Conservation (phyloP, 768 basidiomycete species). For the Boletus fagicola region DNA sequence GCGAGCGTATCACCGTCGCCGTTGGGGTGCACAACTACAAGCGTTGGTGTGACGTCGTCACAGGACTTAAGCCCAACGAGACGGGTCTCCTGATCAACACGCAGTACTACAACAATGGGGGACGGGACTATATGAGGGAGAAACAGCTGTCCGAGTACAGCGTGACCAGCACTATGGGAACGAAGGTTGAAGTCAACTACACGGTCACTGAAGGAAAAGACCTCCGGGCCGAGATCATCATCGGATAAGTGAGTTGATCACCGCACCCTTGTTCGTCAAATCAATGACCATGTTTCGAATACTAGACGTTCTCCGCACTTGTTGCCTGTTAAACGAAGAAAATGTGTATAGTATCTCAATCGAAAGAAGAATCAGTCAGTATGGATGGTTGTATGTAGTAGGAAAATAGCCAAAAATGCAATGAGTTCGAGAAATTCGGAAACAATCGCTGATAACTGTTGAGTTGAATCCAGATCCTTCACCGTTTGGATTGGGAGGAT, state of each 20-base stretch:
- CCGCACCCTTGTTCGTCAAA: not conserved
- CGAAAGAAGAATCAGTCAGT: not conserved
- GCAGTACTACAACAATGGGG: slow-evolving; percentile 26
- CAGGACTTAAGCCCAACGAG: slow-evolving; percentile 26
- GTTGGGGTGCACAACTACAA: slow-evolving; percentile 41
- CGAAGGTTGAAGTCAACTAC: not conserved
- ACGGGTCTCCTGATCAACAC: slow-evolving; percentile 29
- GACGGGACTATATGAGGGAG: not conserved
- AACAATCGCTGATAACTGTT: not conserved
- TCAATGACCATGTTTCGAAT: not conserved
- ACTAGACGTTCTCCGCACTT: not conserved
- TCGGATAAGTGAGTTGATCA: slow-evolving; percentile 2
- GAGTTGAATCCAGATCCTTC: too few relatives aligned
- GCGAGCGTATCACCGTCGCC: slow-evolving; percentile 34
- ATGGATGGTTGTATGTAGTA: not conserved
- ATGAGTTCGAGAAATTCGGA: not conserved
- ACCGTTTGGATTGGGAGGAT: too few relatives aligned
- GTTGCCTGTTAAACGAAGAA: not conserved
- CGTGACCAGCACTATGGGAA: slow-evolving; percentile 6
- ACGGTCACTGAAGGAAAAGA: slow-evolving; percentile 9
- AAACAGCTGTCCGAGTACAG: slow-evolving; percentile 7
- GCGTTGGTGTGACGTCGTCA: slow-evolving; percentile 40
- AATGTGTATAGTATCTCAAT: not conserved
- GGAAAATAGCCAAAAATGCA: not conserved
- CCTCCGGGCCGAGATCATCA: slow-evolving; percentile 5